Evolutionary conservation across 768 basidiomycete genomes (phyloP), one percentile per base, ranked within the genome.

Genomic region (Mycena galericulata): DNA sequence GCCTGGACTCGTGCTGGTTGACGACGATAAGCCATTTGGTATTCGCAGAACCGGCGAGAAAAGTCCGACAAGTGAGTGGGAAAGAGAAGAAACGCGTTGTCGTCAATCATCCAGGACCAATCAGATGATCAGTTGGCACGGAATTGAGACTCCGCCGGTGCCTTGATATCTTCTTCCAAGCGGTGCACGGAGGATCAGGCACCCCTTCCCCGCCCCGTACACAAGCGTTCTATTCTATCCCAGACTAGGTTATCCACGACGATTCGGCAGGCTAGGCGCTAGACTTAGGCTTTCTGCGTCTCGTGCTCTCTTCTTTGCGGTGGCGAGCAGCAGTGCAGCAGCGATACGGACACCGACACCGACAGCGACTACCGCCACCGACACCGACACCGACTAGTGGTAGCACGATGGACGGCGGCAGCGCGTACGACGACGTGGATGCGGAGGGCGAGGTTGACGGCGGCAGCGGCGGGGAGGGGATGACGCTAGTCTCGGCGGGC

Each of bases 401-500:
- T 55, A 66, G 57, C 40, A 54, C 22, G 56, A 38, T 20, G 26
- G 24, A 43, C 38, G 5, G 34, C 50, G 8, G 22, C 34, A 1
- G 11, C 50, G 57, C 43, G 29, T 38, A 59, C 47, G 56, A 26
- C 47, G 65, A 61, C 18, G 26, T 41, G 8, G 66, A 67, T 10
- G 66, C 45, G 4, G 66, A 67, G 22, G 60, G 53, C 27, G 66
- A 67, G 58, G 29, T 41, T 17, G 55, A 67, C 40, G 15, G 6
- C 38, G 41, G 46, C 32, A n/a, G 22, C 29, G 58, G 17, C n/a
- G n/a, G n/a, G n/a, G n/a, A n/a, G 50, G 57, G 57, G 30, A 67
- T 67, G 65, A 54, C 57, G 20, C 65, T 67, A 32, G 58, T 67
- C 38, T 49, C 34, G 15, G 22, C 65, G 6, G 58, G 50, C n/a